phyloP scores from a whole-genome alignment of 2,329 filamentous ascomycete species.

The Aspergillus carbonarius region DNA sequence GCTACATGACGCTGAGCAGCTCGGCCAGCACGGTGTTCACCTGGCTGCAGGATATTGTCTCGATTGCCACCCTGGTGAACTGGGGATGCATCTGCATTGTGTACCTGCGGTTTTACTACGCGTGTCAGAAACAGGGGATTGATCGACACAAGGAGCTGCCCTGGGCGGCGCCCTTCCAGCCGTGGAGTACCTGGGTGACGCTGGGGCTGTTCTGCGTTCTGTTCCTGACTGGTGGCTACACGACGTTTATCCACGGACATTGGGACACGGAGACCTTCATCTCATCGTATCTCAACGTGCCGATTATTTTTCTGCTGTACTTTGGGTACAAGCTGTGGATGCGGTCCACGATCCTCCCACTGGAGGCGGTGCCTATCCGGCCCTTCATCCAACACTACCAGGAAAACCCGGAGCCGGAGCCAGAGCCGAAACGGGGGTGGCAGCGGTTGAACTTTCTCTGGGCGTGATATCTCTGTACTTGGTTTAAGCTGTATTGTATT shows the following conservation, averaged over 20 bases:
- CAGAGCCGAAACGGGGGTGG: constrained; percentile 21
- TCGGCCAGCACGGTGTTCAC: constrained; percentile 58
- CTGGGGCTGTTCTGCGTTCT: constrained; percentile 60
- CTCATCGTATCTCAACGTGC: constrained; percentile 61
- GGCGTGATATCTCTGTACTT: constrained; percentile 11
- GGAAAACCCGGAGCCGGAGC: constrained; percentile 28
- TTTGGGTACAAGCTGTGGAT: constrained; percentile 40
- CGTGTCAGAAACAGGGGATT: constrained; percentile 37
- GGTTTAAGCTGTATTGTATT: not conserved
- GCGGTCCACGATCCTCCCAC: constrained; percentile 35
- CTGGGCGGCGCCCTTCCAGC: constrained; percentile 52
- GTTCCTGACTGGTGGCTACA: constrained; percentile 67
- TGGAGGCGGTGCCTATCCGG: constrained; percentile 38
- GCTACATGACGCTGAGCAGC: constrained; percentile 61
- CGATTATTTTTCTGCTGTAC: constrained; percentile 55
- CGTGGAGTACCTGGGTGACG: constrained; percentile 60
- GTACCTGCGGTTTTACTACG: constrained; percentile 54
- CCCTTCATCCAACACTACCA: constrained; percentile 28
- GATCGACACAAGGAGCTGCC: constrained; percentile 41
- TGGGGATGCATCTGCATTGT: constrained; percentile 60
- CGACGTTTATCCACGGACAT: constrained; percentile 32
- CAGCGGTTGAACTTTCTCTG: constrained; percentile 29
- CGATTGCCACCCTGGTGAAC: constrained; percentile 40
- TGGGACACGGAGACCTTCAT: constrained; percentile 59
- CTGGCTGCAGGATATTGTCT: constrained; percentile 64